phyloP scores from a whole-genome alignment of 768 basidiomycete genomes.

The Serendipita sp. region DNA sequence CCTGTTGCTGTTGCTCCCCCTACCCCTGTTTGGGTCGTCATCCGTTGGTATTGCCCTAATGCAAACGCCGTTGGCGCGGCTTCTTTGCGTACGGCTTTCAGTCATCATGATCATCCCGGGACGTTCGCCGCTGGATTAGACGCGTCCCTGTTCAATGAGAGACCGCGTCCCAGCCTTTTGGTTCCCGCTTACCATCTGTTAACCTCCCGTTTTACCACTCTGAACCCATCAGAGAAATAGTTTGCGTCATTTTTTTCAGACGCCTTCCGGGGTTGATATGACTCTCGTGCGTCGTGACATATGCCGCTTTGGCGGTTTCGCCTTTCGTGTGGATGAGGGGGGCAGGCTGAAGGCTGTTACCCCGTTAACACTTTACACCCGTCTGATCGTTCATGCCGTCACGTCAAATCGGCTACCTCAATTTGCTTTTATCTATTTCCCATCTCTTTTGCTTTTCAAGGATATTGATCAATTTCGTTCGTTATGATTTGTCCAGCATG shows the following conservation, averaged over 20 bases:
- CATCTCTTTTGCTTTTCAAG: neutral
- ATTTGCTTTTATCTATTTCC: too few species aligned
- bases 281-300: neutral
- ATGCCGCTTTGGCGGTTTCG: neutral
- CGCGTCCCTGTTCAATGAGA: neutral
- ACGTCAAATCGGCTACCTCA: too few species aligned
- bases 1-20: neutral
- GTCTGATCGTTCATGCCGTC: neutral
- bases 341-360: too few species aligned
- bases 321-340: too few species aligned
- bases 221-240: neutral
- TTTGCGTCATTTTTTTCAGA: neutral
- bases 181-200: neutral
- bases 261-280: neutral
- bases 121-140: neutral
- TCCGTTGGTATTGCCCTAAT: too few species aligned
- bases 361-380: neutral
- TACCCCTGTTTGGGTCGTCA: neutral
- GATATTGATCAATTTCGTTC: neutral
- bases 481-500: neutral
- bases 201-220: neutral
- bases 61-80: too few species aligned
- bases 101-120: neutral
- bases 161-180: neutral
- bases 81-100: neutral